Conservation (phyloP, 2,329 filamentous ascomycete species). For the Talaromyces pinophilus region DNA sequence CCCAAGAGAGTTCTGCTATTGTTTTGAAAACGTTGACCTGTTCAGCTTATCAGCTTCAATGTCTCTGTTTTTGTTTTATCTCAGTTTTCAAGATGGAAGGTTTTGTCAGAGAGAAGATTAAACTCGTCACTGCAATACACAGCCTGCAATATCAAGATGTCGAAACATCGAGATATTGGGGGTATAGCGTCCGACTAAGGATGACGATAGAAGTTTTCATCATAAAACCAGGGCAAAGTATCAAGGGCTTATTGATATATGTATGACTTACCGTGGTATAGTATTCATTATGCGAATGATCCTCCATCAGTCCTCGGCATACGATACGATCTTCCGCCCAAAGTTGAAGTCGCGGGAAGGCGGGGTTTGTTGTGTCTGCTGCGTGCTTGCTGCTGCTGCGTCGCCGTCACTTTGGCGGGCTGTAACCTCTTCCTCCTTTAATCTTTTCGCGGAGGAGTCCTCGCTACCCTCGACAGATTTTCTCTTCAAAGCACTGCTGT, state of each 20-base stretch:
- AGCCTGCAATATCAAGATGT: conserved; percentile 30
- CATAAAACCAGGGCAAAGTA: conserved; percentile 51
- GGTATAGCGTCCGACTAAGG: conserved; percentile 78
- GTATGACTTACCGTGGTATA: not conserved
- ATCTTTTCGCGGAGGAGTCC: not conserved
- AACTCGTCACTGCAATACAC: conserved; percentile 46
- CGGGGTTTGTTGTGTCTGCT: not conserved
- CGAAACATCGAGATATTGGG: conserved; percentile 28
- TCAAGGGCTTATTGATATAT: not conserved
- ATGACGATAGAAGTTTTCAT: conserved; percentile 96
- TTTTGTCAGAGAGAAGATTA: conserved; percentile 52
- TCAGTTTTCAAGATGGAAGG: not conserved
- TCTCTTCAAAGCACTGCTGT: not conserved
- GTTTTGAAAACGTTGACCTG: not conserved
- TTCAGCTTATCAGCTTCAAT: not conserved
- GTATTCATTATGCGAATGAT: not conserved
- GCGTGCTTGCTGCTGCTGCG: not conserved
- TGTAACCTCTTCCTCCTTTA: not conserved
- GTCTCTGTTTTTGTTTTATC: not conserved
- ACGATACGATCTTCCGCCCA: conserved; percentile 40
- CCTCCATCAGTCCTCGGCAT: conserved; percentile 36
- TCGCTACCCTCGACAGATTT: not conserved
- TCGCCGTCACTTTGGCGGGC: not conserved
- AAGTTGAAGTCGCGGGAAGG: conserved; percentile 11
- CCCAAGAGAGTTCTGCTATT: not conserved